phyloP scores from a whole-genome alignment of 768 basidiomycete genomes.

The Agrocybe praecox region DNA sequence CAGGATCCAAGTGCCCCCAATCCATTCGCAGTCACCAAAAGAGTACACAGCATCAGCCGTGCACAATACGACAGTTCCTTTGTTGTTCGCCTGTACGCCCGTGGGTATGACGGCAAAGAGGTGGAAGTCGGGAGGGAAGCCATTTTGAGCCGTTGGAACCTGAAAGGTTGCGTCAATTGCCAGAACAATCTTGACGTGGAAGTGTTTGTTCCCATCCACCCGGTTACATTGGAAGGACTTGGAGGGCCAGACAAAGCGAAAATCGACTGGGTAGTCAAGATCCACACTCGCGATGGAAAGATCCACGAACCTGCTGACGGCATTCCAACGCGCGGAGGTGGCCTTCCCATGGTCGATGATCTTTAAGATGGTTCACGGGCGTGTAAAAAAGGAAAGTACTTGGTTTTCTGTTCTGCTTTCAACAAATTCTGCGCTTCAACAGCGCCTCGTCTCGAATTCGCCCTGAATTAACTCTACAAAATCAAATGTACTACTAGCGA shows the following conservation, averaged over 20 bases:
- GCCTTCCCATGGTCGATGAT: neutral
- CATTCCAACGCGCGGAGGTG: neutral
- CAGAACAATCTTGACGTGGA: neutral
- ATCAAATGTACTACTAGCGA: too few relatives aligned
- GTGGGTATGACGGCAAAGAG: neutral
- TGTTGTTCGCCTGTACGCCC: neutral
- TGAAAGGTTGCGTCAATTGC: neutral
- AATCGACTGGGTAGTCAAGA: neutral
- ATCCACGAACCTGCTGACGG: neutral
- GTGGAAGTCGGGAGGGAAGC: neutral
- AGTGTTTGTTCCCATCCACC: neutral
- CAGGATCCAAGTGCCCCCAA: neutral
- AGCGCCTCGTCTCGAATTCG: too few relatives aligned
- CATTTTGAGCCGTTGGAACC: neutral
- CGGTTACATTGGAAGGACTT: neutral
- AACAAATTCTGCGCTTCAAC: too few relatives aligned
- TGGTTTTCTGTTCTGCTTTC: too few relatives aligned
- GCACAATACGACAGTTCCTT: neutral
- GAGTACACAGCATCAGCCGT: neutral
- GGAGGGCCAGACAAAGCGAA: neutral
- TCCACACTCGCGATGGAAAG: neutral
- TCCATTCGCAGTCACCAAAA: neutral
- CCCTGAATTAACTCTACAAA: too few relatives aligned
- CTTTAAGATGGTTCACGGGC: neutral
- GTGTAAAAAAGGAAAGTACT: too few relatives aligned